Conservation (phyloP, 768 basidiomycete genomes). For the Naganishia vishniacii region DNA sequence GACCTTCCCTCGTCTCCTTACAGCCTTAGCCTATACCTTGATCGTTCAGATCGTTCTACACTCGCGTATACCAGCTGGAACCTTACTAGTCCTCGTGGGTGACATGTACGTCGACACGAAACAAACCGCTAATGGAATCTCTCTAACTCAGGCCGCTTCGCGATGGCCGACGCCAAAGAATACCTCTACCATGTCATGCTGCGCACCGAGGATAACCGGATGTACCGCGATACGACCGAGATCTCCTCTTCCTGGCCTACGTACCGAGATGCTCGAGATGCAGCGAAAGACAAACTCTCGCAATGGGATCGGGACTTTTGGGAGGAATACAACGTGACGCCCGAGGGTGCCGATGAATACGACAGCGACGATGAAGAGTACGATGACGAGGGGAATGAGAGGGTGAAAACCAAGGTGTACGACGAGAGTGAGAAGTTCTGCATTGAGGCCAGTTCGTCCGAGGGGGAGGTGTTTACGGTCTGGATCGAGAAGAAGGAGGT, state of each 20-base stretch:
- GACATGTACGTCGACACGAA: too few relatives aligned
- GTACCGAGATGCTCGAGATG: not conserved
- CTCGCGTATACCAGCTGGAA: too few relatives aligned
- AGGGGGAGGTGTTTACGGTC: slow-evolving; percentile 7
- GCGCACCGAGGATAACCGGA: not conserved
- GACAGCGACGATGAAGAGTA: slow-evolving; percentile 5
- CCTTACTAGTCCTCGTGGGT: too few relatives aligned
- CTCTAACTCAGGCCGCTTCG: not conserved
- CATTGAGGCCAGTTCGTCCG: not conserved
- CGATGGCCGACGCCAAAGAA: not conserved
- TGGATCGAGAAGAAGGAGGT: slow-evolving; percentile 14
- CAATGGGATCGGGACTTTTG: slow-evolving; percentile 3
- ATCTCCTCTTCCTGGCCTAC: slow-evolving; percentile 2
- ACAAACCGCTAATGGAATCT: too few relatives aligned
- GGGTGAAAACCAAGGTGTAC: not conserved
- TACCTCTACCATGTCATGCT: slow-evolving; percentile 7
- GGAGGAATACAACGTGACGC: slow-evolving; percentile 3
- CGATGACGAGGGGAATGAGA: not conserved
- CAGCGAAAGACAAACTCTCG: not conserved
- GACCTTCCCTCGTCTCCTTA: too few relatives aligned
- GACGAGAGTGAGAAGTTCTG: not conserved
- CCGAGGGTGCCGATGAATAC: slow-evolving; percentile 2
- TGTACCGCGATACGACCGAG: slow-evolving; percentile 8
- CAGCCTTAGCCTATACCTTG: too few relatives aligned
- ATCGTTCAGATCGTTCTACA: too few relatives aligned